Evolutionary conservation across 2,329 filamentous ascomycete species (phyloP).

Genomic region (Alternaria arborescens): DNA sequence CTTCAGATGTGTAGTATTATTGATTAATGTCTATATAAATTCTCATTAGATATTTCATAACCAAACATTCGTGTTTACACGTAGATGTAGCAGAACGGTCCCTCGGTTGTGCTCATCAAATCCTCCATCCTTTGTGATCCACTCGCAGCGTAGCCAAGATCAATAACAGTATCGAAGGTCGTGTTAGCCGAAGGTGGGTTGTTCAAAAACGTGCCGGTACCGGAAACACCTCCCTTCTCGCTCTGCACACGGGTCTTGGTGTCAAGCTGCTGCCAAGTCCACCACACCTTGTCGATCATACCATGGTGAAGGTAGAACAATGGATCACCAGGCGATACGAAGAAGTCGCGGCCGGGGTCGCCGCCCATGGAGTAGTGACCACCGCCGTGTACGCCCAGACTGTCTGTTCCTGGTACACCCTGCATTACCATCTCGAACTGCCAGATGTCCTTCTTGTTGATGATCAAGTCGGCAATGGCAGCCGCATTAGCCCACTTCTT

Average conservation of each 20-base stretch:
- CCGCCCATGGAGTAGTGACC: slow-evolving; percentile 57
- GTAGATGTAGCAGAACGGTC: slow-evolving; percentile 49
- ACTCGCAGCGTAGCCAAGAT: slow-evolving; percentile 50
- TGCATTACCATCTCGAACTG: slow-evolving; percentile 46
- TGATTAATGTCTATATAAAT: too few species aligned
- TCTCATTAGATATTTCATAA: too few species aligned
- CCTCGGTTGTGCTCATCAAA: slow-evolving; percentile 44
- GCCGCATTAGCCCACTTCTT: slow-evolving; percentile 34
- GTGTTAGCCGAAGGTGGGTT: slow-evolving; percentile 54
- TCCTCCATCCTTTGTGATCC: slow-evolving; percentile 24
- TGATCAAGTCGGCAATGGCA: slow-evolving; percentile 32
- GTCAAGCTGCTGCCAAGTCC: slow-evolving; percentile 52
- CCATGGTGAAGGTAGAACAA: slow-evolving; percentile 60
- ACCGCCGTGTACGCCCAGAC: slow-evolving; percentile 43
- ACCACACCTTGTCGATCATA: slow-evolving; percentile 57
- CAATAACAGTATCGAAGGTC: slow-evolving; percentile 55
- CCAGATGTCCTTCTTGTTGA: slow-evolving; percentile 33
- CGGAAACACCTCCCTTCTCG: slow-evolving; percentile 44
- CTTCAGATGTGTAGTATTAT: not conserved
- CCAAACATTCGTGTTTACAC: slow-evolving; percentile 17
- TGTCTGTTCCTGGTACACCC: slow-evolving; percentile 33
- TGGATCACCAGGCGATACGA: slow-evolving; percentile 40
- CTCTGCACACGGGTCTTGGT: slow-evolving; percentile 41
- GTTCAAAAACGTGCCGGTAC: slow-evolving; percentile 58
- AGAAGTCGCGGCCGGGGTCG: slow-evolving; percentile 49